A percentile compares a stretch with the other conserved stretches of the same genome.
Evolutionary conservation across 177 flowering plant genomes (phyloP).

Genomic region (Vitis hybrid): DNA sequence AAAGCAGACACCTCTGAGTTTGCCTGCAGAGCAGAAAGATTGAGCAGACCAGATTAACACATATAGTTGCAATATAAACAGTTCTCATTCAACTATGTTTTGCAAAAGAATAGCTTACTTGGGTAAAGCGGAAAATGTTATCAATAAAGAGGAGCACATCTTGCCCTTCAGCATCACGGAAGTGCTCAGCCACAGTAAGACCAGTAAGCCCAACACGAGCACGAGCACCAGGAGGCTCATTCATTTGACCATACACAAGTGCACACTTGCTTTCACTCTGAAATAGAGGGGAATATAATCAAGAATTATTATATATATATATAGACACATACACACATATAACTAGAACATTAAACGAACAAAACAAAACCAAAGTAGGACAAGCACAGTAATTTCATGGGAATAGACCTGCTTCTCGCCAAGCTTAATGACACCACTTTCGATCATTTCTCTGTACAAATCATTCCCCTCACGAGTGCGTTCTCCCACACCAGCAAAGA

Average conservation of each 20-base stretch:
- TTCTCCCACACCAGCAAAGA: slow-evolving; percentile 97
- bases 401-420: slow-evolving; percentile 78
- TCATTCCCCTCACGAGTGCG: slow-evolving; percentile 98
- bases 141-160: slow-evolving; percentile 98
- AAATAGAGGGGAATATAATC: not conserved
- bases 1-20: slow-evolving; percentile 98
- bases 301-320: too few relatives aligned
- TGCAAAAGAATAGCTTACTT: slow-evolving; percentile 36
- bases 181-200: slow-evolving; percentile 93
- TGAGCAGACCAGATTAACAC: not conserved
- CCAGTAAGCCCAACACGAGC: slow-evolving; percentile 99
- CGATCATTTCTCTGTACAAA: slow-evolving; percentile 94
- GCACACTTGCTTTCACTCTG: slow-evolving; percentile 94
- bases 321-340: not conserved
- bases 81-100: not conserved
- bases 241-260: slow-evolving; percentile 97
- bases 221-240: slow-evolving; percentile 99
- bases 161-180: slow-evolving; percentile 96
- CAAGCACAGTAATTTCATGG: too few relatives aligned
- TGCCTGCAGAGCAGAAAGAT: slow-evolving; percentile 41
- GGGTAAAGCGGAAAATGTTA: slow-evolving; percentile 96
- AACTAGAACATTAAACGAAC: not conserved
- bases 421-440: slow-evolving; percentile 97
- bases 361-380: not conserved
- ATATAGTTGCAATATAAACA: slow-evolving; percentile 3